Evolutionary conservation across 345 rosid species (phyloP), one percentile per base, ranked within the genome.

Genomic region (Syzygium aqueum): DNA sequence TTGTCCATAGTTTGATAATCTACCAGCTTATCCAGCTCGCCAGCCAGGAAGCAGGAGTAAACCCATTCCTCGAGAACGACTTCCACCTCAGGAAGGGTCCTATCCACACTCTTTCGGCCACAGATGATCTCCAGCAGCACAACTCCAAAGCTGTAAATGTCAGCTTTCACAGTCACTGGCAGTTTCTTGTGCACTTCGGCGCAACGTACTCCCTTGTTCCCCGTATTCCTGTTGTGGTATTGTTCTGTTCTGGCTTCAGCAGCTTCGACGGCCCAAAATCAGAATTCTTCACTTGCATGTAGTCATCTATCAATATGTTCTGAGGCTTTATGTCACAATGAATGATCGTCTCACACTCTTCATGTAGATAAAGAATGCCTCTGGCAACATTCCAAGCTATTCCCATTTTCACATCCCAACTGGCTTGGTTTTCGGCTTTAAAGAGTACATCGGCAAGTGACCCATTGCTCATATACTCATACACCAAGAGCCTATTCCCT

Each of bases 201-300:
- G 91, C 92, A 19, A 91, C 87, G 13, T 91, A 92, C 25, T 92
- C 93, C 56, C 88, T 89, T 5, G 91, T 90, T 25, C 92, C 94
- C 85, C 92, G 86, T 6, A 89, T 67, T 7, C 50, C 53, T 2
- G 92, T 89, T 46, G 84, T 37, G 11, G 91, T 90, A 17, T 84
- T 87, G 28, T 89, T 87, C 53, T 89, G 89, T 25, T 90, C 90
- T 12, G 88, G 90, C 86, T 86, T 91, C 89, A 89, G 30, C 84
- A 88, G 57, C 85, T 91, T 90, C 23, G 90, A 90, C 84, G 89
- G 51, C 85, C 91, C 89, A 16, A 91, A 89, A 73, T 91, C 90
- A 0, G 90, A 82, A 23, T 90, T 87, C 87, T 87, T 90, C 10
- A 89, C 88, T 59, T 77, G 23, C 17, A 43, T 50, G 27, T 78